Percentiles rank a stretch among this genome's conserved stretches.
Evolutionary conservation across 23 red algal species (phyloP).

Genomic region (Pyropia haitanensis): DNA sequence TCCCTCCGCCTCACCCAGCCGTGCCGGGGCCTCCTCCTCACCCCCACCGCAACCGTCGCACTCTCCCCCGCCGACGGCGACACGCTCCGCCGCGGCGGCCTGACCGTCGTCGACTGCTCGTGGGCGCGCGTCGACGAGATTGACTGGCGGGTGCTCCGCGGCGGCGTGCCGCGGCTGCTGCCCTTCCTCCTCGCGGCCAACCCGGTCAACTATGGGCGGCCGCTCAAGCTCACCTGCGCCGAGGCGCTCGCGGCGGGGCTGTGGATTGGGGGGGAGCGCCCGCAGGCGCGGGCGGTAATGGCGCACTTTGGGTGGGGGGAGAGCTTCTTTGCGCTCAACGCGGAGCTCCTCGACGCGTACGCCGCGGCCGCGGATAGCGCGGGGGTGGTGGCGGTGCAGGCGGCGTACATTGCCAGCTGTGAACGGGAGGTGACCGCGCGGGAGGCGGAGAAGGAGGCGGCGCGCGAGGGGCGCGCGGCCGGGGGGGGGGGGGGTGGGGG

Average conservation of each 20-base stretch:
- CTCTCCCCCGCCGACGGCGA: conserved; percentile 51
- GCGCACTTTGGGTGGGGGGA: conserved; percentile 75
- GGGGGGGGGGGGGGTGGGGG: not conserved
- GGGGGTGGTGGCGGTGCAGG: conserved; percentile 61
- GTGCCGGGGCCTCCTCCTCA: conserved; percentile 66
- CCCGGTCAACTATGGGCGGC: conserved; percentile 86
- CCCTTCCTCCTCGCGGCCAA: conserved; percentile 90
- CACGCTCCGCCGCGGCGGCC: conserved; percentile 23
- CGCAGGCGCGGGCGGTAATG: conserved; percentile 37
- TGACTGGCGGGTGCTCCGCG: conserved; percentile 38
- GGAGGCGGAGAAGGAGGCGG: conserved; percentile 4
- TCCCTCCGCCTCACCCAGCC: conserved; percentile 7
- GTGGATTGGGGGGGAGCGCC: conserved; percentile 33
- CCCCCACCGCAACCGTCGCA: conserved; percentile 30
- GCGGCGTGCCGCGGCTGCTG: conserved; percentile 51
- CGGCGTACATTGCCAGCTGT: conserved; percentile 27
- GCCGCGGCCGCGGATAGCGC: conserved; percentile 33
- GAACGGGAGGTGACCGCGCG: conserved; percentile 44
- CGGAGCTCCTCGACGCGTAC: conserved; percentile 53
- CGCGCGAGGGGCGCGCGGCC: not conserved
- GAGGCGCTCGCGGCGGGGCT: conserved; percentile 89
- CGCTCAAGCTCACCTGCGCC: conserved; percentile 65
- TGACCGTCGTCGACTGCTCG: conserved; percentile 92
- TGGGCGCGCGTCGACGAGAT: conserved; percentile 86
- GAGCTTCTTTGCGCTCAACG: conserved; percentile 79